Evolutionary conservation across 768 basidiomycete species (phyloP).

Genomic region (Kwoniella pini): DNA sequence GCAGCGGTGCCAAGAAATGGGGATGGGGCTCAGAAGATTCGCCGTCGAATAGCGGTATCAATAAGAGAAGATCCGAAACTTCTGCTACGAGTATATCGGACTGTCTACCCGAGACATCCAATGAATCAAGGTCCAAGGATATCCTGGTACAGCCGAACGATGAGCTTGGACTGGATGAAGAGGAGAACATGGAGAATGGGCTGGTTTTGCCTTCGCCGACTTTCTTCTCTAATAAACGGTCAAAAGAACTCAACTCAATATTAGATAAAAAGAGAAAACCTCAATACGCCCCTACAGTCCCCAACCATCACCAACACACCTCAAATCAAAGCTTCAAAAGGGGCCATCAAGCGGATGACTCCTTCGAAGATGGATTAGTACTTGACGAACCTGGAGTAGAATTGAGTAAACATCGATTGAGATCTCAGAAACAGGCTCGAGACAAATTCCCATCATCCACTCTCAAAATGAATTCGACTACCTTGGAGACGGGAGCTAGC

Average conservation of each 20-base stretch:
- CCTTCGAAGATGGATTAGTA: constrained; percentile 52
- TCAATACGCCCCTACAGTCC: constrained; percentile 21
- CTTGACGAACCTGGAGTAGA: constrained; percentile 44
- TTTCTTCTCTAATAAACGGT: constrained; percentile 40
- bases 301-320: constrained; percentile 3
- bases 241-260: constrained; percentile 47
- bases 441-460: constrained; percentile 4
- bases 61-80: constrained; percentile 36
- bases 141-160: constrained; percentile 4
- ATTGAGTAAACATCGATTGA: constrained; percentile 36
- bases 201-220: constrained; percentile 41
- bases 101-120: constrained; percentile 13
- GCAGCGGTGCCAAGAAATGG: constrained; percentile 21
- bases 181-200: constrained; percentile 47
- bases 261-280: constrained; percentile 50
- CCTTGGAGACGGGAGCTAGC: background rate
- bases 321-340: constrained; percentile 9
- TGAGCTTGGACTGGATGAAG: constrained; percentile 31
- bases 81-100: constrained; percentile 36
- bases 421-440: constrained; percentile 20
- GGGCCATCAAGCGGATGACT: constrained; percentile 32
- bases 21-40: constrained; percentile 34
- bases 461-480: background rate
- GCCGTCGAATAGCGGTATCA: constrained; percentile 4
- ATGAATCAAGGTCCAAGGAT: background rate